Evolutionary conservation across 176 grass and related monocot genomes (phyloP).

Genomic region (Thalia dealbata): DNA sequence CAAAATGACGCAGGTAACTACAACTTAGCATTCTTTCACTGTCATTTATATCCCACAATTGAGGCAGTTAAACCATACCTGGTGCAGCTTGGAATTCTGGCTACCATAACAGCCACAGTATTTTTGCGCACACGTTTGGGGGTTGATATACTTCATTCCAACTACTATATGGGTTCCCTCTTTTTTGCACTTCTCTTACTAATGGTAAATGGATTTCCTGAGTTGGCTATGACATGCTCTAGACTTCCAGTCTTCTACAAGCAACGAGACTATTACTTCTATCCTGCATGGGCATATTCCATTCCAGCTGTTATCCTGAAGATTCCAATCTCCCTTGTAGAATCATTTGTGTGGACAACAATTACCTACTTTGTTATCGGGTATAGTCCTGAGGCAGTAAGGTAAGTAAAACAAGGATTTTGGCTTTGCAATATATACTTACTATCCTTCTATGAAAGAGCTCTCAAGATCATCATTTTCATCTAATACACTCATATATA

Average conservation of each 20-base stretch:
- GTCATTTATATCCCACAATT: conserved; percentile 11
- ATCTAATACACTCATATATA: not conserved
- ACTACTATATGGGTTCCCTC: conserved; percentile 69
- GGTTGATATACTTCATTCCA: conserved; percentile 39
- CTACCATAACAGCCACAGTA: conserved; percentile 54
- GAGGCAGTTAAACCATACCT: conserved; percentile 21
- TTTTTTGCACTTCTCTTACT: conserved; percentile 53
- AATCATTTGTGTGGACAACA: conserved; percentile 60
- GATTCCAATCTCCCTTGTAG: conserved; percentile 58
- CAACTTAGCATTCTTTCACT: not conserved
- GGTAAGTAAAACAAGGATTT: conserved; percentile 1
- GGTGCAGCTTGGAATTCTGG: conserved; percentile 45
- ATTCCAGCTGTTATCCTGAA: conserved; percentile 58
- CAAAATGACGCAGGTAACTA: conserved; percentile 25
- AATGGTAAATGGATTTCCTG: conserved; percentile 71
- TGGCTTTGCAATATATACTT: no score
- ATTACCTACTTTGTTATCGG: conserved; percentile 82
- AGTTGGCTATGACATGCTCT: conserved; percentile 48
- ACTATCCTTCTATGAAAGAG: not conserved
- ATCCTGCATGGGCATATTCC: conserved; percentile 81
- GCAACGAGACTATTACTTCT: conserved; percentile 70
- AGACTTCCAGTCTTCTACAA: conserved; percentile 73
- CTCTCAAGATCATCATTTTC: conserved; percentile 10
- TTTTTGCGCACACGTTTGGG: conserved; percentile 49
- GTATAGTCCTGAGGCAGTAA: conserved; percentile 31